Conservation (phyloP, 1,139 yeast genomes). For the Suhomyces yuchorum region DNA sequence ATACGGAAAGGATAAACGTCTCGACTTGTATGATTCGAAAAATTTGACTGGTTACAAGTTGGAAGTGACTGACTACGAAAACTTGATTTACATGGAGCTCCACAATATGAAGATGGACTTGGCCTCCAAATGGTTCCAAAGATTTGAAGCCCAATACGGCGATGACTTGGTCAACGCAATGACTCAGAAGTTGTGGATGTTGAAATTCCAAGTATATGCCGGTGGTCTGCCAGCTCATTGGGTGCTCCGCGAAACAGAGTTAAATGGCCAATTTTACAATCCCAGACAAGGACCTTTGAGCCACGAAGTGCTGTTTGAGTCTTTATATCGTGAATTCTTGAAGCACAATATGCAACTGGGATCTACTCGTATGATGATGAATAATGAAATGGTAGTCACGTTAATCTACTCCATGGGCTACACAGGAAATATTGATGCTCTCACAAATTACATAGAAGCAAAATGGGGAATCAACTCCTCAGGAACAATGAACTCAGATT, state of each 20-base stretch:
- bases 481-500: slow-evolving; percentile 21
- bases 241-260: slow-evolving; percentile 27
- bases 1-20: slow-evolving; percentile 24
- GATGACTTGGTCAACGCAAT: slow-evolving; percentile 22
- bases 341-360: slow-evolving; percentile 14
- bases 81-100: slow-evolving; percentile 39
- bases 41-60: slow-evolving; percentile 27
- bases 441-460: slow-evolving; percentile 30
- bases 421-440: slow-evolving; percentile 26
- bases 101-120: slow-evolving; percentile 40
- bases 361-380: slow-evolving; percentile 22
- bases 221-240: slow-evolving; percentile 41
- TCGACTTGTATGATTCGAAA: slow-evolving; percentile 22
- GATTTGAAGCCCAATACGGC: slow-evolving; percentile 31
- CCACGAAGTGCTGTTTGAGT: slow-evolving; percentile 24
- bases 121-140: slow-evolving; percentile 43
- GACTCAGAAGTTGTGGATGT: slow-evolving; percentile 39
- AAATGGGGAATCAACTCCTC: slow-evolving; percentile 35
- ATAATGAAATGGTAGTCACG: slow-evolving; percentile 26
- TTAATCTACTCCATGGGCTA: slow-evolving; percentile 40
- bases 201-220: slow-evolving; percentile 35
- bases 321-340: slow-evolving; percentile 28
- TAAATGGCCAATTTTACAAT: slow-evolving; percentile 21
- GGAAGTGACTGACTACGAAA: slow-evolving; percentile 39
- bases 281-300: slow-evolving; percentile 25